These are phyloP conservation scores for Neurospora sp. DNA, from an alignment of 495 filamentous ascomycete genomes.

Conservation along the genomic window DNA sequence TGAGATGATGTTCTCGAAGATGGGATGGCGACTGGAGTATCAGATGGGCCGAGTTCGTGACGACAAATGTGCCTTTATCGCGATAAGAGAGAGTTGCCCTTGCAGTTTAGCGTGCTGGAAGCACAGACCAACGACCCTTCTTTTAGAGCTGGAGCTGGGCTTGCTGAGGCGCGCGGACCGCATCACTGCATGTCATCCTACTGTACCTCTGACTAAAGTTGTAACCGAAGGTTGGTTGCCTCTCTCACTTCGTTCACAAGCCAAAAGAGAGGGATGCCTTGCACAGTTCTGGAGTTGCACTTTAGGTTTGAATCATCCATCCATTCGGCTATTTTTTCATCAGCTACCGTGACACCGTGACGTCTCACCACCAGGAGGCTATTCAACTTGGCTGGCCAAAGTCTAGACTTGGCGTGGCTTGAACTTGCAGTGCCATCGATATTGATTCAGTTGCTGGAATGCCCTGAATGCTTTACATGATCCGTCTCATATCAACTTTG, in stretches of 20 bases:
- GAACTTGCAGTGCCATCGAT: background rate
- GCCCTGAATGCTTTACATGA: background rate
- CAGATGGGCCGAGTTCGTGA: background rate
- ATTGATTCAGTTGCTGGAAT: background rate
- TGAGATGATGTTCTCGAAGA: background rate
- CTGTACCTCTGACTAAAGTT: background rate
- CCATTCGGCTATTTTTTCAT: background rate
- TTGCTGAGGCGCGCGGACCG: no score
- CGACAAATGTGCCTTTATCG: background rate
- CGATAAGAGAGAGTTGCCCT: background rate
- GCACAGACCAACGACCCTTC: background rate
- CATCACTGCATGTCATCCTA: background rate
- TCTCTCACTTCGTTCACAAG: background rate
- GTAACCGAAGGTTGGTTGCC: background rate
- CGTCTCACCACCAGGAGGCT: background rate
- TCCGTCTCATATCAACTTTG: background rate
- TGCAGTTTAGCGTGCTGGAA: background rate
- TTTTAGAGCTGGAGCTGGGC: no score
- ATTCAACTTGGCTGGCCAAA: background rate
- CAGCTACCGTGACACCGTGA: background rate
- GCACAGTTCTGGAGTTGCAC: background rate
- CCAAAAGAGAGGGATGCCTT: background rate
- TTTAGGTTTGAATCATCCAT: background rate
- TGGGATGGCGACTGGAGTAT: background rate
- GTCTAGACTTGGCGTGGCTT: background rate